Base-by-base conservation (phyloP, 176 grass and related monocot genomes). In the Poa pratensis region DNA sequence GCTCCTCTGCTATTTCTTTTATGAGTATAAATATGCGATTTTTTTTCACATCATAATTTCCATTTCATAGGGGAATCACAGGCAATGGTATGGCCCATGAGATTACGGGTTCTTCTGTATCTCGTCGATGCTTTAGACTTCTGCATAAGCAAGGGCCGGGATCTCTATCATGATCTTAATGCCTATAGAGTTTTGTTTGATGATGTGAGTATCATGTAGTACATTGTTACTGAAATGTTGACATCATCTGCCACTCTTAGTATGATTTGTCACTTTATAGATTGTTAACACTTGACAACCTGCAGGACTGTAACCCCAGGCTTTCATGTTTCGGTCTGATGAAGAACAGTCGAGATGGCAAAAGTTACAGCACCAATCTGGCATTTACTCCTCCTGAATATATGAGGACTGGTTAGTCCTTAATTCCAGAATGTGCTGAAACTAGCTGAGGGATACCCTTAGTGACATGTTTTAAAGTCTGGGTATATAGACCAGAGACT, bases 81-180 rank as follows among this genome's bases (percentile, higher is more conserved):
- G 60, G 87, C 90, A 42, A 59, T 92, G 68, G 77, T 22, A 43
- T 92, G 87, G 90, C 79, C 86, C 14, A 89, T 92, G 90, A 89
- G 87, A 75, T 84, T 92, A 59, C 76, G 84, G 67, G 90, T 92
- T 23, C 83, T 84, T 13, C 83, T 92, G 1, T 86, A 86, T 80
- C 39, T 92, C 35, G 79, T 79, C 1, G 86, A 89, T 17, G 90
- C 87, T 10, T 80, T 92, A 68, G 90, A 89, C 8, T 92, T 89
- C 57, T 92, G 87, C 87, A 84, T 64, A 73, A 89, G 79, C 45
- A 71, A 32, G 19, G 87, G 83, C 28, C 70, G 87, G 20, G 79
- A 79, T 17, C 68, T 92, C 20, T 92, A 92, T 67, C 90, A 92
- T 26, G 90, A 92, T 79, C 87, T 92, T 74, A 92, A 92, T 59